phyloP scores from a whole-genome alignment of 1,139 yeast genomes.

The Kodamaea ohmeri region DNA sequence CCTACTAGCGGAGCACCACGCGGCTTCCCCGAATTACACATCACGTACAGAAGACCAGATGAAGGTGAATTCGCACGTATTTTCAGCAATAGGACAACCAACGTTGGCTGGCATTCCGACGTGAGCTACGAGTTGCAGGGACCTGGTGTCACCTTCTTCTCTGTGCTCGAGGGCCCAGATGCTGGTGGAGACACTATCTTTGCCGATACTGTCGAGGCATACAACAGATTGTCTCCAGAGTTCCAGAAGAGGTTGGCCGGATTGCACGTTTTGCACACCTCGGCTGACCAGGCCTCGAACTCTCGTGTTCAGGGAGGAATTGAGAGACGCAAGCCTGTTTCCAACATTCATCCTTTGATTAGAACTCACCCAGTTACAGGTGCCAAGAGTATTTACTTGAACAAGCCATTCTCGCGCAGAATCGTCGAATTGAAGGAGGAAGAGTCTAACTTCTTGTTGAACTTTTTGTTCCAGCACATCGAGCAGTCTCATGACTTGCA shows the following conservation, averaged over 20 bases:
- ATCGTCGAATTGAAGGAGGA: constrained; percentile 56
- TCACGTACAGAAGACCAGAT: constrained; percentile 30
- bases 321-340: constrained; percentile 43
- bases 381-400: constrained; percentile 50
- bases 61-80: constrained; percentile 25
- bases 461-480: constrained; percentile 48
- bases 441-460: constrained; percentile 50
- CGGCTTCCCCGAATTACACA: constrained; percentile 35
- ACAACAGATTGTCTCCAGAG: constrained; percentile 27
- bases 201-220: constrained; percentile 29
- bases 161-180: constrained; percentile 40
- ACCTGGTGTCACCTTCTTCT: constrained; percentile 37
- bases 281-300: constrained; percentile 26
- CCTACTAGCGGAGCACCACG: constrained; percentile 43
- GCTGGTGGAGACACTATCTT: constrained; percentile 39
- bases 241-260: constrained; percentile 26
- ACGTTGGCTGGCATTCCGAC: constrained; percentile 43
- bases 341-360: constrained; percentile 53
- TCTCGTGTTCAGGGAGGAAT: constrained; percentile 39
- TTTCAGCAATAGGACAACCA: constrained; percentile 25
- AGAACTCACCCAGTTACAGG: constrained; percentile 59
- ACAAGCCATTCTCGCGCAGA: constrained; percentile 52
- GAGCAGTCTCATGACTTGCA: constrained; percentile 52
- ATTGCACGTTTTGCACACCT: constrained; percentile 27
- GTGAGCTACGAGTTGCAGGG: constrained; percentile 41